Conservation (phyloP, 2,329 filamentous ascomycete species). For the Dendrostoma leiphaemia region DNA sequence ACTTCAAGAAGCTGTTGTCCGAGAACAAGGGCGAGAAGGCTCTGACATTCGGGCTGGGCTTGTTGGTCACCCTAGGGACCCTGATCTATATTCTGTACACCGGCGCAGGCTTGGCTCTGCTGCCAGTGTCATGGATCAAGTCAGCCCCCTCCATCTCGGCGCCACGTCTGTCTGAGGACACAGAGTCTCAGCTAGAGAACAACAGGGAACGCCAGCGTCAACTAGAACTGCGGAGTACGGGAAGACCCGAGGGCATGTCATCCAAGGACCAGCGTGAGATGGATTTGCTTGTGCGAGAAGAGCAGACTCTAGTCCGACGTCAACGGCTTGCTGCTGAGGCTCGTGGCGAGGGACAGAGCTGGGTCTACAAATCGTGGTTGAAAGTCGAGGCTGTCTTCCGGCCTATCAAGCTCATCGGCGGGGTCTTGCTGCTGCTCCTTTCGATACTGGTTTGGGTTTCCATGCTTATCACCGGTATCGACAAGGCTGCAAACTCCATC, state of each 20-base stretch:
- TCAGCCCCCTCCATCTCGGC: slow-evolving; percentile 83
- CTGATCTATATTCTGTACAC: slow-evolving; percentile 88
- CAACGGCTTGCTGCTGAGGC: slow-evolving; percentile 84
- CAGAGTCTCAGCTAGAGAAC: slow-evolving; percentile 75
- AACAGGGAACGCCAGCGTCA: slow-evolving; percentile 92
- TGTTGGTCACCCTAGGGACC: slow-evolving; percentile 85
- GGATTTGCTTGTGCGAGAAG: slow-evolving; percentile 82
- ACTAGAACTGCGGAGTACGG: slow-evolving; percentile 80
- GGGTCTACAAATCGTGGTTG: slow-evolving; percentile 72
- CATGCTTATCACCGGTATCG: slow-evolving; percentile 93
- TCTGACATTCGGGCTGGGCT: slow-evolving; percentile 81
- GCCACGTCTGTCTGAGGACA: slow-evolving; percentile 73
- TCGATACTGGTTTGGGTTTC: slow-evolving; percentile 78
- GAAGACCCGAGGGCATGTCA: slow-evolving; percentile 71
- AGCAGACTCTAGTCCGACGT: slow-evolving; percentile 85
- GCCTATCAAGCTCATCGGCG: slow-evolving; percentile 84
- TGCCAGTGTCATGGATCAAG: slow-evolving; percentile 90
- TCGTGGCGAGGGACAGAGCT: slow-evolving; percentile 72
- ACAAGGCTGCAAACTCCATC: slow-evolving; percentile 93
- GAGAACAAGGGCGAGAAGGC: slow-evolving; percentile 92
- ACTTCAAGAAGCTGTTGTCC: slow-evolving; percentile 79
- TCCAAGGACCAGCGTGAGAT: slow-evolving; percentile 86
- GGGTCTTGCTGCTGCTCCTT: slow-evolving; percentile 72
- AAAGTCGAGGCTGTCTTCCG: slow-evolving; percentile 80
- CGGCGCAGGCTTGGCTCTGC: slow-evolving; percentile 79